Evolutionary conservation across 352 stramenopile genomes (phyloP), one percentile per base, ranked within the genome.

Genomic region (Globisporangium megalacanthum): DNA sequence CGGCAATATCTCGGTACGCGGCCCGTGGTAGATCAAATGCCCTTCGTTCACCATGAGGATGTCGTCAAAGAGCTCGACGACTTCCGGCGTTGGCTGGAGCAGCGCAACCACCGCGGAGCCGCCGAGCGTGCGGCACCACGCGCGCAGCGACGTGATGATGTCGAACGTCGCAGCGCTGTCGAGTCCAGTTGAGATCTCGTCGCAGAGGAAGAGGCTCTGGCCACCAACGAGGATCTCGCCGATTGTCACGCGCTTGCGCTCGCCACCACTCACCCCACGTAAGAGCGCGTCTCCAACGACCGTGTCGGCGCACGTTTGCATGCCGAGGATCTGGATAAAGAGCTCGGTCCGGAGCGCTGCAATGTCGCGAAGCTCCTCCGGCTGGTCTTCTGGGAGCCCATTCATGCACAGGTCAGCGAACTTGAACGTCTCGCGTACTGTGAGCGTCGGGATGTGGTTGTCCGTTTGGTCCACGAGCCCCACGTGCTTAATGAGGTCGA

Each of bases 401-500:
- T 83, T 92, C 22, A 89, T 70, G 60, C 86, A 97, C 55, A 93
- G 79, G 63, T 95, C 95, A 13, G 94, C 86, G 73, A 98, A 98
- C 53, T 90, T 71, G 62, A 98, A 84, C 14, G 95, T 98, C 66
- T 98, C 94, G 33, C 88, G 69, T 2, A 98, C 94, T 5, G 91
- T 98, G 20, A 98, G 70, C 20, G 86, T 79, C 17, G 93, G 70
- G 19, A 88, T 70, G 74, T 98, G 93, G 41, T 77, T 73, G 67
- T 98, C 91, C 19, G 69, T 63, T 54, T 86, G 80, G 48, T 89
- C 81, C 8, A 91, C 69, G 10, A 91, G 68, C 1, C 78, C 78
- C 0, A 75, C 78, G 6, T 88, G 61, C 62, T 91, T 91, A 49
- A 2, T 78, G 61, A 65, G 86, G 65, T 58, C 66, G 50, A 77